Conservation (phyloP, 192 early-diverging fungal species). For the Rhizoclosmatium sp. region DNA sequence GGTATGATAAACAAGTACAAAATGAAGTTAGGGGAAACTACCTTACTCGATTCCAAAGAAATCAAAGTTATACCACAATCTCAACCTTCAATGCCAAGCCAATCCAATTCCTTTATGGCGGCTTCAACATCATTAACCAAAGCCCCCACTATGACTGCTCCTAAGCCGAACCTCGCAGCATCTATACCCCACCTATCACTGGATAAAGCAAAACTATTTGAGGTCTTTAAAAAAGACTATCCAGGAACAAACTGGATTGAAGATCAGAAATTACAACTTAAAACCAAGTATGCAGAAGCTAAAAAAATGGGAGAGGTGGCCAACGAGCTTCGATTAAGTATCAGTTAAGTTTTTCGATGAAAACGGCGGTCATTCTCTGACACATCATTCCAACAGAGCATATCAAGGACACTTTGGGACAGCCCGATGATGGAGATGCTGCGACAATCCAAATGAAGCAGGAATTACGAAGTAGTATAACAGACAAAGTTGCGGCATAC, state of each 20-base stretch:
- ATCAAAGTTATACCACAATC: not conserved
- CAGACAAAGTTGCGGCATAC: slow-evolving; percentile 46
- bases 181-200: slow-evolving; percentile 48
- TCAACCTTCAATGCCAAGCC: not conserved
- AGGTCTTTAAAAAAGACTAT: slow-evolving; percentile 61
- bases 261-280: slow-evolving; percentile 61
- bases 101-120: not conserved
- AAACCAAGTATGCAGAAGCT: slow-evolving; percentile 61
- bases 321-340: slow-evolving; percentile 46
- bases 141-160: not conserved
- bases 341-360: slow-evolving; percentile 49
- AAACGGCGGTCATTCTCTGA: not conserved
- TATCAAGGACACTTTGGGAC: slow-evolving; percentile 40
- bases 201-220: slow-evolving; percentile 68
- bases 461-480: slow-evolving; percentile 27
- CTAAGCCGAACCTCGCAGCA: slow-evolving; percentile 23
- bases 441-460: slow-evolving; percentile 8
- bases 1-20: slow-evolving; percentile 62
- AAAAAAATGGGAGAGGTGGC: slow-evolving; percentile 62
- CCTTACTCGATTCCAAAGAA: slow-evolving; percentile 3
- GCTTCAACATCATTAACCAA: not conserved
- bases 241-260: slow-evolving; percentile 64
- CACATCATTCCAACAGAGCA: slow-evolving; percentile 18
- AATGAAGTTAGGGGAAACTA: slow-evolving; percentile 37
- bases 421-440: slow-evolving; percentile 22